Percentiles rank a stretch among this genome's conserved stretches.
Evolutionary conservation across 306 rosid species (phyloP).

Genomic region (Cucumis cinereus): DNA sequence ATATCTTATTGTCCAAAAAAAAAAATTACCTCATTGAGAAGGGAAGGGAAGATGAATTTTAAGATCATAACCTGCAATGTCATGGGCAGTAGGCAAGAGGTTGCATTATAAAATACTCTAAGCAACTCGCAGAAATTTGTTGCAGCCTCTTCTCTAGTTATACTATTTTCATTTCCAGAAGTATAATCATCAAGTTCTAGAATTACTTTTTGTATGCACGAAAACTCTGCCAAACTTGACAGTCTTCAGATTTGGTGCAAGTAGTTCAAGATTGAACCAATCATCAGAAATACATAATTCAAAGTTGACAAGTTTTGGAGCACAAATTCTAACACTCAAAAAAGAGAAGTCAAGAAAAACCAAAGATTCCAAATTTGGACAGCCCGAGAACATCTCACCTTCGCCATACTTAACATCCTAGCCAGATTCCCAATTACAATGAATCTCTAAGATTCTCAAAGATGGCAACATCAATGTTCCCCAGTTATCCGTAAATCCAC

Average conservation of each 20-base stretch:
- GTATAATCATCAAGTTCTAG: neutral
- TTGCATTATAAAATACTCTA: too few relatives aligned
- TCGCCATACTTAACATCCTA: too few relatives aligned
- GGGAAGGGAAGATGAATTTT: too few relatives aligned
- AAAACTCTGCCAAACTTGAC: neutral
- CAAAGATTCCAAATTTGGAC: neutral
- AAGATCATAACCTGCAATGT: too few relatives aligned
- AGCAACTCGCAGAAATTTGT: too few relatives aligned
- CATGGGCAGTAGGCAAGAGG: too few relatives aligned
- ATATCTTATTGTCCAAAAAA: too few relatives aligned
- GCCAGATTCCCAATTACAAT: too few relatives aligned
- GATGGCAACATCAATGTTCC: neutral
- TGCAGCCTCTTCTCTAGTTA: too few relatives aligned
- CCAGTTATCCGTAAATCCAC: neutral
- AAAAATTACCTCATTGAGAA: too few relatives aligned
- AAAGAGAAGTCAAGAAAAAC: neutral
- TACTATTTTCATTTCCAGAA: too few relatives aligned
- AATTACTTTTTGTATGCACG: neutral
- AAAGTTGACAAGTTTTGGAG: neutral
- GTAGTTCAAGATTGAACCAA: too few relatives aligned
- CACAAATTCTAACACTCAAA: neutral
- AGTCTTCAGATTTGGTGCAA: neutral
- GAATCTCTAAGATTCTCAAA: neutral
- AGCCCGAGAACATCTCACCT: neutral
- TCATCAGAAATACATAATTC: neutral